Evolutionary conservation across 2,329 filamentous ascomycete genomes (phyloP).

Genomic region (Alternaria viburni): DNA sequence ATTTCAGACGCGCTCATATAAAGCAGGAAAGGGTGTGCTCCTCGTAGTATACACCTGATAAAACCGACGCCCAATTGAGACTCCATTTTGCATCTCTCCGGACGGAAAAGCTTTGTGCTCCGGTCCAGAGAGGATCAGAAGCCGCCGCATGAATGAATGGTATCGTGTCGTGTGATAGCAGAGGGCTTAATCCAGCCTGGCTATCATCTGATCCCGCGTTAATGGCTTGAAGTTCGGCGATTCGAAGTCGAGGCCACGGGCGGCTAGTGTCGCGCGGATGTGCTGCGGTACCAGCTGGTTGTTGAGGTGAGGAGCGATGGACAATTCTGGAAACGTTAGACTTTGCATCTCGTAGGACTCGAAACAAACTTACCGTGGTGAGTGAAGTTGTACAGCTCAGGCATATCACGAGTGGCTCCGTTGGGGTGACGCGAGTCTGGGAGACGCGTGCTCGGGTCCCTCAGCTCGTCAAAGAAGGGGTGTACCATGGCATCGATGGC

Average conservation of each 20-base stretch:
- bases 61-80: slow-evolving; percentile 46
- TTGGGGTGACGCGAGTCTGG: slow-evolving; percentile 93
- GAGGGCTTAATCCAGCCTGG: slow-evolving; percentile 78
- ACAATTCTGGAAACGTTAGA: slow-evolving; percentile 72
- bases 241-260: slow-evolving; percentile 87
- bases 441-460: slow-evolving; percentile 87
- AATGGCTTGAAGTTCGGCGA: slow-evolving; percentile 80
- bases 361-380: slow-evolving; percentile 75
- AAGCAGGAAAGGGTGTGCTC: slow-evolving; percentile 44
- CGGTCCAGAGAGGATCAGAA: slow-evolving; percentile 41
- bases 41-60: slow-evolving; percentile 41
- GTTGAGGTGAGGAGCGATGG: slow-evolving; percentile 90
- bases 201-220: slow-evolving; percentile 95
- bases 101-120: slow-evolving; percentile 39
- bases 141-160: slow-evolving; percentile 48
- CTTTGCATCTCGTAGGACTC: neutral
- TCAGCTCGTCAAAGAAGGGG: slow-evolving; percentile 96
- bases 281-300: slow-evolving; percentile 85
- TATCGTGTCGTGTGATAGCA: slow-evolving; percentile 49
- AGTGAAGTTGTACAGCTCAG: slow-evolving; percentile 89
- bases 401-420: slow-evolving; percentile 79
- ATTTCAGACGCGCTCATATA: slow-evolving; percentile 49
- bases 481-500: slow-evolving; percentile 98
- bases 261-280: slow-evolving; percentile 73
- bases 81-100: slow-evolving; percentile 44